Percentiles rank a stretch among this genome's conserved stretches.
phyloP scores from a whole-genome alignment of 176 grass and related monocot species.

The Lolium multiflorum region DNA sequence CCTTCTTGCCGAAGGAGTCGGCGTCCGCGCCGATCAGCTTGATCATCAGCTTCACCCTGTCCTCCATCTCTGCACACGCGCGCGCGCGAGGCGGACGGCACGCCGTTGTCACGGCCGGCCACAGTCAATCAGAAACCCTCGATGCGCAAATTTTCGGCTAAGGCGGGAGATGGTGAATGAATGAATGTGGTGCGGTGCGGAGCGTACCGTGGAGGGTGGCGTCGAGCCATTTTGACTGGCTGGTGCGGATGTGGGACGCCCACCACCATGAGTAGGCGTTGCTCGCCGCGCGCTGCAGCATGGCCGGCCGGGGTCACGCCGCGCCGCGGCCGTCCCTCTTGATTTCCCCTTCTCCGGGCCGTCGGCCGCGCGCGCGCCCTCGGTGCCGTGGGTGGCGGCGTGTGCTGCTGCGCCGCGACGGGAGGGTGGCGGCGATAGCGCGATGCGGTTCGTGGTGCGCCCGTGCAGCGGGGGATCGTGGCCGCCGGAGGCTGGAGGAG shows the following conservation, averaged over 20 bases:
- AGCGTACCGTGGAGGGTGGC: conserved; percentile 64
- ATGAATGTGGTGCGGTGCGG: not conserved
- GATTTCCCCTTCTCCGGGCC: not conserved
- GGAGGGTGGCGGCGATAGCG: not conserved
- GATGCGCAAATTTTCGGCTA: not conserved
- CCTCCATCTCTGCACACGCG: conserved; percentile 77
- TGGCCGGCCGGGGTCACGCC: conserved; percentile 44
- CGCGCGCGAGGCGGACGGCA: not conserved
- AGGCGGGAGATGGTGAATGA: not conserved
- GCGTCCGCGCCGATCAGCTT: conserved; percentile 88
- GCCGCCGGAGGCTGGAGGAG: conserved; percentile 1
- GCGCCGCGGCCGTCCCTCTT: conserved; percentile 18
- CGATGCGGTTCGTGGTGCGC: not conserved
- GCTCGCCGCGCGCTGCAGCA: conserved; percentile 88
- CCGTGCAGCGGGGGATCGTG: not conserved
- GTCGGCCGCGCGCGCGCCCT: not conserved
- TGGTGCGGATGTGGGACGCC: conserved; percentile 83
- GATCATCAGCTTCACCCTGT: conserved; percentile 77
- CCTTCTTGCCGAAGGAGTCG: conserved; percentile 86
- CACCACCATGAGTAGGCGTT: conserved; percentile 97
- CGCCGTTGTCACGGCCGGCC: not conserved
- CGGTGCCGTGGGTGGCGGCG: not conserved
- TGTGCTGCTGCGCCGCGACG: conserved; percentile 14
- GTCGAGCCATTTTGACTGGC: conserved; percentile 83
- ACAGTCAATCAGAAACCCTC: not conserved